A percentile compares a stretch with the other conserved stretches of the same genome.
Conservation (phyloP, 148 eudicot species). For the Heliosperma pusillum region DNA sequence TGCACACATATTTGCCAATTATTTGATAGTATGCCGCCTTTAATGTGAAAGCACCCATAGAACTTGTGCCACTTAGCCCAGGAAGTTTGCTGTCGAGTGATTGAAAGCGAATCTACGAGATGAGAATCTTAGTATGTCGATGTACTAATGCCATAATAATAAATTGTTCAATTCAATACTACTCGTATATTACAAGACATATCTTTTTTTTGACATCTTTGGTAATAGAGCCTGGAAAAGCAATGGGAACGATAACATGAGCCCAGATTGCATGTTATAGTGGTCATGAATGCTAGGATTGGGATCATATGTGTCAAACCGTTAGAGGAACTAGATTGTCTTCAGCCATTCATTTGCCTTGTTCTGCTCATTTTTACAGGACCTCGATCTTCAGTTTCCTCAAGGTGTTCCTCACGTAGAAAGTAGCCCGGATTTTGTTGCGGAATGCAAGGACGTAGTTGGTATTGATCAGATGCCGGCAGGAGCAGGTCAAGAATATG, state of each 20-base stretch:
- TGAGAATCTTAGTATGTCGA: no score
- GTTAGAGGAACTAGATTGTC: neutral
- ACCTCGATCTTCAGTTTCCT: conserved; percentile 30
- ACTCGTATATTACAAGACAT: neutral
- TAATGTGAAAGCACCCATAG: neutral
- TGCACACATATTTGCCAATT: no score
- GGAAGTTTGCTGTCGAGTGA: no score
- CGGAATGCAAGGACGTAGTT: conserved; percentile 28
- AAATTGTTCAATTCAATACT: no score
- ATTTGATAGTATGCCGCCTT: neutral
- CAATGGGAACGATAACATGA: neutral
- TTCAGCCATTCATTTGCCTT: neutral
- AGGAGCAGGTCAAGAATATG: conserved; percentile 28
- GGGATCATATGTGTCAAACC: neutral
- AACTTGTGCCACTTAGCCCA: no score
- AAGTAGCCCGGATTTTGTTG: conserved; percentile 33
- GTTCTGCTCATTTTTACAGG: conserved; percentile 35
- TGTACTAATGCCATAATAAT: no score
- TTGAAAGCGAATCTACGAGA: no score
- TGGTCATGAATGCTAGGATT: neutral
- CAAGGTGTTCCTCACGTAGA: conserved; percentile 24
- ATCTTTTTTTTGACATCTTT: neutral
- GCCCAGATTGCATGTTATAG: neutral
- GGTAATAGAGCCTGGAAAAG: neutral
- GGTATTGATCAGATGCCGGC: conserved; percentile 30